Conservation (phyloP, 768 basidiomycete genomes). For the Cystoderma amianthinum region DNA sequence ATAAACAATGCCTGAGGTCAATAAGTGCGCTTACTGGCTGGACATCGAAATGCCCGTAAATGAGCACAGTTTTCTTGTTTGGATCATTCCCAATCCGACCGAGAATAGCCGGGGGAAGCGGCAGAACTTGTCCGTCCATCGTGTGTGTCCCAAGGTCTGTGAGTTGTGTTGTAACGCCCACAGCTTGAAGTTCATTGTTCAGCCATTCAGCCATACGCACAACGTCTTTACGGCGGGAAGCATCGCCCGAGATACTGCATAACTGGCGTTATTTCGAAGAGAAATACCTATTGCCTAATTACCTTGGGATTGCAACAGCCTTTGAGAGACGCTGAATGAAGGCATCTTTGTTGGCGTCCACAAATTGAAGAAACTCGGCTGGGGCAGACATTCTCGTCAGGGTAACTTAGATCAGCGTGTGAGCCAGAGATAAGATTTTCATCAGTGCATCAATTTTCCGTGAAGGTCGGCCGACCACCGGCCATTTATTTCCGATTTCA, state of each 20-base stretch:
- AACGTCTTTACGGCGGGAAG: constrained; percentile 66
- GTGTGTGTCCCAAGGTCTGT: constrained; percentile 73
- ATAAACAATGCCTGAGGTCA: background rate
- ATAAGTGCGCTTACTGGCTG: constrained; percentile 59
- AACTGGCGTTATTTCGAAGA: background rate
- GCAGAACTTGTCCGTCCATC: constrained; percentile 57
- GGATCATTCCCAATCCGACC: constrained; percentile 78
- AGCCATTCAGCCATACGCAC: constrained; percentile 85
- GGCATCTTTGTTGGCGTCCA: constrained; percentile 62
- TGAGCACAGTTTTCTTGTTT: constrained; percentile 86
- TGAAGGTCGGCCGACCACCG: no score
- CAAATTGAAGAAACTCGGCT: constrained; percentile 36
- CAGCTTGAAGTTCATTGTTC: constrained; percentile 59
- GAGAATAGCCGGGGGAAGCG: constrained; percentile 79
- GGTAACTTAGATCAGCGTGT: no score
- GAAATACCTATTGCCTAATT: background rate
- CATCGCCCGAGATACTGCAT: constrained; percentile 64
- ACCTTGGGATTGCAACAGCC: constrained; percentile 84
- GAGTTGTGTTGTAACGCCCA: constrained; percentile 73
- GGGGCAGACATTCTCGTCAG: constrained; percentile 41
- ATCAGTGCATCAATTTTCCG: no score
- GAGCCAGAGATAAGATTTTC: constrained; percentile 1
- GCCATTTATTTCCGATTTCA: no score
- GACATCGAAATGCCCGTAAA: constrained; percentile 96
- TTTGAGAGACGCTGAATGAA: constrained; percentile 77